Base-by-base conservation (phyloP, 192 early-diverging fungal genomes). In the Podila epigama region DNA sequence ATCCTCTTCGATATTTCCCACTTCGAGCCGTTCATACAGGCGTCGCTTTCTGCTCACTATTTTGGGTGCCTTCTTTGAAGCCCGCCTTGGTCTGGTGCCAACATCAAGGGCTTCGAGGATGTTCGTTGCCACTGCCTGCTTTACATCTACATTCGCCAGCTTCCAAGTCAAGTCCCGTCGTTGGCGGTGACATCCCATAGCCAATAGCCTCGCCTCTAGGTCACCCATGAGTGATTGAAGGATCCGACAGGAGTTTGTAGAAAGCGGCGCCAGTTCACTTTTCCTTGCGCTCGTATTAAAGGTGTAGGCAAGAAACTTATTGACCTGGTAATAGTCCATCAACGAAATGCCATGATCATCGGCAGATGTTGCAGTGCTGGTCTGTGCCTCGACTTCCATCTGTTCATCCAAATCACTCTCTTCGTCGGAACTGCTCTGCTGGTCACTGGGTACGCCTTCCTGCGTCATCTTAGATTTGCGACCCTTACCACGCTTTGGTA, bases 141-240 rank as follows among this genome's bases (percentile, higher is more conserved):
- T n/a, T 42, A 42, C 31, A 28, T 62, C 60, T 3, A 33, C 56
- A 13, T 40, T 37, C 15, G 52, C 51, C 39, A 67, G 20, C 18
- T 56, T n/a, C 12, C 15, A 31, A 1, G 60, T 61, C 42, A 75
- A 48, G 33, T 68, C 65, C 25, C 6, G 6, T 42, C 72, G 51
- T 25, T 75, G 72, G 7, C 28, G 41, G 18, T 68, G 59, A 9
- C 72, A 75, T 10, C 72, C 72, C 72, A 75, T 75, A 5, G 58
- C 53, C 3, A 75, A 15, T 2, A 75, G 13, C 54, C 68, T 75
- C 16, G 31, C 58, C 42, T 75, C 72, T 2, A 75, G 34, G 1
- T 59, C 65, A 7, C 13, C 5, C 16, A 75, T 16, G 51, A 75
- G 20, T 15, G 72, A 63, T 29, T 67, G 64, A 1, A 75, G 40